A percentile compares a stretch with the other conserved stretches of the same genome.
Conservation (phyloP, 2,329 filamentous ascomycete genomes). For the Fusarium ramigenum region DNA sequence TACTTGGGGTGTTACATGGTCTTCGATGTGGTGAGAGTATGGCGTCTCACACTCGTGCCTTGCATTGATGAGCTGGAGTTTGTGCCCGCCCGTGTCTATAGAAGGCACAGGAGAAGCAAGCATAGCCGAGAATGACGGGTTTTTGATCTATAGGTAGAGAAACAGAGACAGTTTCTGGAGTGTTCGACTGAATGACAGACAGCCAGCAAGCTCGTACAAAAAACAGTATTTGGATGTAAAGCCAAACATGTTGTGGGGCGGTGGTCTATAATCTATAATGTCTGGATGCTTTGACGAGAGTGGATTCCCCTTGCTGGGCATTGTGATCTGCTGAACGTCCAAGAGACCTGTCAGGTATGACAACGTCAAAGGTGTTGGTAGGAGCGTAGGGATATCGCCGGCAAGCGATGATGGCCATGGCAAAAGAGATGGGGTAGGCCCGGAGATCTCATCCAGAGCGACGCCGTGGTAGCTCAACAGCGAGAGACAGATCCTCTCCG, state of each 20-base stretch:
- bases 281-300: slow-evolving; percentile 37
- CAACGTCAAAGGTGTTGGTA: slow-evolving; percentile 18
- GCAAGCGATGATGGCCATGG: slow-evolving; percentile 33
- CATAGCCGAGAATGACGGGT: slow-evolving; percentile 38
- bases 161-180: slow-evolving; percentile 20
- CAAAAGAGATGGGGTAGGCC: slow-evolving; percentile 24
- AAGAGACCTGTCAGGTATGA: slow-evolving; percentile 35
- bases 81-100: slow-evolving; percentile 22
- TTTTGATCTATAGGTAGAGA: slow-evolving; percentile 20
- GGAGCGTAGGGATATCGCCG: slow-evolving; percentile 21
- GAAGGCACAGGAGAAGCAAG: slow-evolving; percentile 34
- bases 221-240: slow-evolving; percentile 27
- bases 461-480: slow-evolving; percentile 34
- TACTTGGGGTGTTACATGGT: slow-evolving; percentile 21
- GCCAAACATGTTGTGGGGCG: slow-evolving; percentile 29
- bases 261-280: slow-evolving; percentile 17
- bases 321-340: slow-evolving; percentile 26
- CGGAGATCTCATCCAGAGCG: slow-evolving; percentile 37
- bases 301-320: slow-evolving; percentile 7
- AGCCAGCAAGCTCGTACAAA: slow-evolving; percentile 24
- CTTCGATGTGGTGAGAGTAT: slow-evolving; percentile 31
- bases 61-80: slow-evolving; percentile 21
- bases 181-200: slow-evolving; percentile 12
- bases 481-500: slow-evolving; percentile 34
- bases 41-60: slow-evolving; percentile 36